Evolutionary conservation across 352 stramenopile species (phyloP).

Genomic region (Plasmopara muralis): DNA sequence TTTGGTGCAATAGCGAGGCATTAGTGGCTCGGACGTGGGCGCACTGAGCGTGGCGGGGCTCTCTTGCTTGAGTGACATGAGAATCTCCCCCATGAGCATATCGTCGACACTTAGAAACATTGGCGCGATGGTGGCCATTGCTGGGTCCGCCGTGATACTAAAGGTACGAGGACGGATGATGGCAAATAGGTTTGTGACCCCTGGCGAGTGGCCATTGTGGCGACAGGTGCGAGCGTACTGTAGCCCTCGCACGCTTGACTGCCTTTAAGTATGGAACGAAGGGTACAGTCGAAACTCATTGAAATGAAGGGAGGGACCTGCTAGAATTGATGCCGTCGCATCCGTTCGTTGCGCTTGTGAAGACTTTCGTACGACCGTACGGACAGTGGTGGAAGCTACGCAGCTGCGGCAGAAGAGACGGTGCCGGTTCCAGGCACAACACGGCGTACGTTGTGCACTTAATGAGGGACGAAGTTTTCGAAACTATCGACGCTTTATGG

Average conservation of each 20-base stretch:
- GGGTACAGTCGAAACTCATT: conserved; percentile 14
- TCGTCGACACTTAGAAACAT: conserved; percentile 46
- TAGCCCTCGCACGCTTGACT: conserved; percentile 19
- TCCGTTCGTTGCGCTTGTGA: conserved; percentile 25
- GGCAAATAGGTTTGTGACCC: conserved; percentile 26
- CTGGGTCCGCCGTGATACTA: background rate
- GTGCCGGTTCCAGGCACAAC: background rate
- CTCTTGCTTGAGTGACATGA: conserved; percentile 66
- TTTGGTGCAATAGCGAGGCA: conserved; percentile 37
- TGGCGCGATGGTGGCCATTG: conserved; percentile 9
- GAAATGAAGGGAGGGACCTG: conserved; percentile 12
- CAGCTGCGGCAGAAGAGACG: conserved; percentile 16
- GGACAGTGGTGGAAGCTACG: conserved; percentile 18
- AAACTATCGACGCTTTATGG: no score
- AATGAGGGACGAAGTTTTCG: no score
- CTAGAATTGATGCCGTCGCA: conserved; percentile 16
- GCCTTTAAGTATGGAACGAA: conserved; percentile 14
- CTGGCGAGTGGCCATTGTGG: conserved; percentile 12
- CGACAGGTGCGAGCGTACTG: conserved; percentile 23
- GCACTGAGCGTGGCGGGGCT: conserved; percentile 7
- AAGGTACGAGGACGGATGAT: conserved; percentile 6
- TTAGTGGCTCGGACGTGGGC: conserved; percentile 1
- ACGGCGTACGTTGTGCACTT: background rate
- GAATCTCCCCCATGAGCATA: conserved; percentile 70
- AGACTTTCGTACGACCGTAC: conserved; percentile 27